phyloP scores from a whole-genome alignment of 768 basidiomycete genomes.

The Panellus pusillus region DNA sequence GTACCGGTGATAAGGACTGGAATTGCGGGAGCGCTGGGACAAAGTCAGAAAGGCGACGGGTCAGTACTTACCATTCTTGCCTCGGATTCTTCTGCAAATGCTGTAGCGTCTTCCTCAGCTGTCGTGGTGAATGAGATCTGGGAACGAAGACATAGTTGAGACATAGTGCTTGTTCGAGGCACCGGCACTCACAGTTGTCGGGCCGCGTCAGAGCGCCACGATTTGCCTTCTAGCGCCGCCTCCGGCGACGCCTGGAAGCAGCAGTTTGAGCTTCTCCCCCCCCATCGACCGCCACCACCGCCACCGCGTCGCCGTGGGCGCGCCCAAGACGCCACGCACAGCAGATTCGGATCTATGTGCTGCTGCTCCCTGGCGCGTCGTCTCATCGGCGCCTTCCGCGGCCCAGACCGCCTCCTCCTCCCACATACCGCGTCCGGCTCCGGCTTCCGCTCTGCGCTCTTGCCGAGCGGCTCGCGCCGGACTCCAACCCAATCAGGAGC shows the following conservation, averaged over 20 bases:
- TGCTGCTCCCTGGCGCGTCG: slow-evolving; percentile 1
- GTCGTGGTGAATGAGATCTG: no score
- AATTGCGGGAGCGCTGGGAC: background rate
- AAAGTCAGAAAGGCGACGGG: no score
- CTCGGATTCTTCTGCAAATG: no score
- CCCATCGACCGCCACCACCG: slow-evolving; percentile 7
- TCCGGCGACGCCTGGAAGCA: background rate
- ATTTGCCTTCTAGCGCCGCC: no score
- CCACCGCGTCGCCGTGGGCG: slow-evolving; percentile 10
- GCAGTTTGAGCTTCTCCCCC: slow-evolving; percentile 8
- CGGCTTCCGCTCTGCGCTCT: slow-evolving; percentile 5
- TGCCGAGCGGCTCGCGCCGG: slow-evolving; percentile 5
- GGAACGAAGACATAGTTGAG: no score
- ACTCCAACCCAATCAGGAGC: slow-evolving; percentile 12
- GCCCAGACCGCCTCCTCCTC: background rate
- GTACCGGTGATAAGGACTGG: slow-evolving; percentile 3
- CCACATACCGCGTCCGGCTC: slow-evolving; percentile 4
- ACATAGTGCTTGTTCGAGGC: no score
- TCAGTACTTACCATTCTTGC: no score
- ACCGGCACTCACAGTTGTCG: no score
- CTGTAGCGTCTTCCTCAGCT: no score
- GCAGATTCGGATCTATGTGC: slow-evolving; percentile 2
- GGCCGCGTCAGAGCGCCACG: no score
- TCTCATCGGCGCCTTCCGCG: slow-evolving; percentile 10
- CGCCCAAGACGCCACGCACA: slow-evolving; percentile 11